phyloP scores from a whole-genome alignment of 129 eudicot genomes.

The Ambrosia artemisiifolia region DNA sequence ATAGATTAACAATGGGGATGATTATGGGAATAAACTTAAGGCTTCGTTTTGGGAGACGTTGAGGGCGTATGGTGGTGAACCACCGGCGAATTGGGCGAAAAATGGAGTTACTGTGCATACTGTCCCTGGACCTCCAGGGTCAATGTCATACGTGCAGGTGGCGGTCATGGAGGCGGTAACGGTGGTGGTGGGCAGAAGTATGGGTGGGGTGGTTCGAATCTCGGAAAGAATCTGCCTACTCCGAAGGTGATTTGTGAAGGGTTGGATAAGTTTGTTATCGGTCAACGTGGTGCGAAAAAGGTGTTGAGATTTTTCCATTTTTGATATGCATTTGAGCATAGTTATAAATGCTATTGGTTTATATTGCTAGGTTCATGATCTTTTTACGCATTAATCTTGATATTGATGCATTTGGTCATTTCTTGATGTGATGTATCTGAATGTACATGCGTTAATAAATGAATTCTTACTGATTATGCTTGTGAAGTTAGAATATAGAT shows the following conservation, averaged over 20 bases:
- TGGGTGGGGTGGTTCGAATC: slow-evolving; percentile 87
- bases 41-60: slow-evolving; percentile 76
- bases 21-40: slow-evolving; percentile 39
- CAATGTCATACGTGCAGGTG: slow-evolving; percentile 45
- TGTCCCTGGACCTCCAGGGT: slow-evolving; percentile 79
- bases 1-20: slow-evolving; percentile 25
- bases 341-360: not conserved
- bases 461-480: not conserved
- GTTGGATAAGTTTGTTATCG: slow-evolving; percentile 86
- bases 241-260: slow-evolving; percentile 94
- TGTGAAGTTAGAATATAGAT: too few species aligned
- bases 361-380: not conserved
- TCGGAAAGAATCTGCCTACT: slow-evolving; percentile 85
- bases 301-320: slow-evolving; percentile 26
- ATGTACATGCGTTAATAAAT: not conserved
- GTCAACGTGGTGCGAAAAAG: slow-evolving; percentile 92
- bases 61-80: slow-evolving; percentile 55
- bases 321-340: not conserved
- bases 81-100: slow-evolving; percentile 61
- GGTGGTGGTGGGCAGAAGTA: slow-evolving; percentile 53
- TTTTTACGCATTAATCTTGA: slow-evolving; percentile 9
- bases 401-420: not conserved
- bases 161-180: slow-evolving; percentile 27
- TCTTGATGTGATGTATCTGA: not conserved
- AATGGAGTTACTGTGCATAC: slow-evolving; percentile 75